phyloP scores from a whole-genome alignment of 2,329 filamentous ascomycete species.

The Beauveria sp. region DNA sequence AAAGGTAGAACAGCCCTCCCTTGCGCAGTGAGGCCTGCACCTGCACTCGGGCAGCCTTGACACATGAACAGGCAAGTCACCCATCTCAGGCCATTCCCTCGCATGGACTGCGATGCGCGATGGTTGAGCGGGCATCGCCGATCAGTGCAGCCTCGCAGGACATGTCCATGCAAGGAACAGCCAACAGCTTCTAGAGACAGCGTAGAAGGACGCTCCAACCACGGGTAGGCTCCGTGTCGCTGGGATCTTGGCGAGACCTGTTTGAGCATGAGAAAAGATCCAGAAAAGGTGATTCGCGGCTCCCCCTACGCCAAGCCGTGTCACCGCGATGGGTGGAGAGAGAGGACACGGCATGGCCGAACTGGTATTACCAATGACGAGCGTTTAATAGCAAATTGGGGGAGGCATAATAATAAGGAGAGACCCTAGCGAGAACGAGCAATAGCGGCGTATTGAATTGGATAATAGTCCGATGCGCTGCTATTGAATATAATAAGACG shows the following conservation, averaged over 20 bases:
- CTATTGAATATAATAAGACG: neutral
- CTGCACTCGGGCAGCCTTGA: neutral
- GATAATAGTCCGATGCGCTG: neutral
- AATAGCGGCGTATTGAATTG: neutral
- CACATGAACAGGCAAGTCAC: neutral
- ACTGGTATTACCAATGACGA: neutral
- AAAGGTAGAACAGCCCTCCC: neutral
- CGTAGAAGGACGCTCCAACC: conserved; percentile 1
- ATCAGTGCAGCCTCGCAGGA: neutral
- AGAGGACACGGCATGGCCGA: neutral
- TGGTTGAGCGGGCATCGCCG: neutral
- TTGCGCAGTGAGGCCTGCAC: neutral
- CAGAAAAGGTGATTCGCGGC: neutral
- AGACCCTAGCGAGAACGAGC: neutral
- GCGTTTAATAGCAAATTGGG: neutral
- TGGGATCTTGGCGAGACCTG: neutral
- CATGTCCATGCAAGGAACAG: neutral
- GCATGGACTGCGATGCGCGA: neutral
- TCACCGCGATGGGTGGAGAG: neutral
- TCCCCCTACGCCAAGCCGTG: neutral
- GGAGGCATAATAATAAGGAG: neutral
- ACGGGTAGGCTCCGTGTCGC: neutral
- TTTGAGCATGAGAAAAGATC: neutral
- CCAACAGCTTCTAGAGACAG: conserved; percentile 7
- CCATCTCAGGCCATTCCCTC: neutral